Percentiles rank a stretch among this genome's conserved stretches.
Evolutionary conservation across 2,329 filamentous ascomycete species (phyloP).

Genomic region (Stemphylium beticola): DNA sequence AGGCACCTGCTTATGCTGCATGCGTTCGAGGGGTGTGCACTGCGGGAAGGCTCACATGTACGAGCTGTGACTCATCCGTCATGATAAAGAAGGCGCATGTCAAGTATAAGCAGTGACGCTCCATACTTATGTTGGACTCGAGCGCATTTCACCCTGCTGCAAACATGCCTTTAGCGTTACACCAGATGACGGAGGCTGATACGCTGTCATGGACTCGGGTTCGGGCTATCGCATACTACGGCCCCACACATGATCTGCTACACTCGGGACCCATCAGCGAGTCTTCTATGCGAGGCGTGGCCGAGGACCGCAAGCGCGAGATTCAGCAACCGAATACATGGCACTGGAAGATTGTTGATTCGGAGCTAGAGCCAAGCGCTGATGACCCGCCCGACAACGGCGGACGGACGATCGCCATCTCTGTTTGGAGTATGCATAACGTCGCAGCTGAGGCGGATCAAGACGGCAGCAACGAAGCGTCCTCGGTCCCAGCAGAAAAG

Average conservation of each 20-base stretch:
- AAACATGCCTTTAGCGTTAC: conserved; percentile 36
- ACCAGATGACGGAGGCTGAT: conserved; percentile 29
- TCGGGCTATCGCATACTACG: conserved; percentile 35
- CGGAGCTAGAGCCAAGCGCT: conserved; percentile 25
- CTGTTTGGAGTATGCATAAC: conserved; percentile 36
- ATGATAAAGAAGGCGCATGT: too few species aligned
- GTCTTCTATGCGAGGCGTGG: conserved; percentile 30
- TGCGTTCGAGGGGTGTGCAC: too few species aligned
- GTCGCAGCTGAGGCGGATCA: not conserved
- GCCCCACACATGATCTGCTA: conserved; percentile 38
- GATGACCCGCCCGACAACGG: conserved; percentile 33
- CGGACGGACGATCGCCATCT: conserved; percentile 37
- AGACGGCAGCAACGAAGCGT: not conserved
- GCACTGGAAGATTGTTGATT: conserved; percentile 45
- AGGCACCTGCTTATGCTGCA: too few species aligned
- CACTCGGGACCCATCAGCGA: conserved; percentile 34
- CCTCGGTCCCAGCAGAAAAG: conserved; percentile 5
- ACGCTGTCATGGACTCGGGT: conserved; percentile 39
- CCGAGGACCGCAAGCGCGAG: conserved; percentile 30
- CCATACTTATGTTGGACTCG: too few species aligned
- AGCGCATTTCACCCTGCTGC: not conserved
- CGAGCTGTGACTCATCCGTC: too few species aligned
- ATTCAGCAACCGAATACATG: conserved; percentile 31
- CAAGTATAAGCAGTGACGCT: too few species aligned
- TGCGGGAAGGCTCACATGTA: too few species aligned